These are phyloP conservation scores for Aspergillus leporis DNA, from an alignment of 495 filamentous ascomycete species.

Conservation along the genomic window DNA sequence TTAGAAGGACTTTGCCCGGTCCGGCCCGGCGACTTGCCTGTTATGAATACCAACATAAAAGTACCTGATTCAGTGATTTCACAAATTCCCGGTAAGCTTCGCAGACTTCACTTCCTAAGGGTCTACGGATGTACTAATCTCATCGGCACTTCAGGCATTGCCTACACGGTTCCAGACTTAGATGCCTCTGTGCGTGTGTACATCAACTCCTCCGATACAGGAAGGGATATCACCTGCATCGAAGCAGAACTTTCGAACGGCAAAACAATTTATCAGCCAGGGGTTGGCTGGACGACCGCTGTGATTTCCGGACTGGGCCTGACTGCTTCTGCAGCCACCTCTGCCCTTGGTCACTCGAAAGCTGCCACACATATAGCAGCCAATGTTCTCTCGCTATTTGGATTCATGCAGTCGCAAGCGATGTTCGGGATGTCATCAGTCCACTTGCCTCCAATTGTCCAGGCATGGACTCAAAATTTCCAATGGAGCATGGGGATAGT, in stretches of 20 bases:
- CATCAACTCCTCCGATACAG: constrained; percentile 65
- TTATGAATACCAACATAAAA: constrained; percentile 61
- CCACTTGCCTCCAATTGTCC: constrained; percentile 80
- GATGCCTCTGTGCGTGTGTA: constrained; percentile 83
- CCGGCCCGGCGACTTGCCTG: constrained; percentile 65
- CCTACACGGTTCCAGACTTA: constrained; percentile 88
- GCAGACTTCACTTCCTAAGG: neutral
- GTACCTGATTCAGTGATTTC: constrained; percentile 55
- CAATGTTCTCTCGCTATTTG: constrained; percentile 85
- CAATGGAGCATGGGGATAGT: constrained; percentile 98
- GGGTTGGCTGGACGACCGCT: constrained; percentile 86
- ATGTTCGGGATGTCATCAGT: constrained; percentile 86
- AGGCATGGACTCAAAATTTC: constrained; percentile 96
- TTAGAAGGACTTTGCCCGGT: constrained; percentile 80
- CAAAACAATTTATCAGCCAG: constrained; percentile 85
- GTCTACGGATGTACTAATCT: neutral
- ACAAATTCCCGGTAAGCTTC: constrained; percentile 66
- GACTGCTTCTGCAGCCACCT: constrained; percentile 74
- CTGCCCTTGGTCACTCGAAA: constrained; percentile 84
- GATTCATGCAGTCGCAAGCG: constrained; percentile 93
- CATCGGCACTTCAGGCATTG: constrained; percentile 54
- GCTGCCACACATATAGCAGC: constrained; percentile 92
- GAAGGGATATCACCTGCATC: constrained; percentile 74
- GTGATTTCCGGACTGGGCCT: constrained; percentile 81
- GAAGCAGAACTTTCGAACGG: constrained; percentile 87